phyloP scores from a whole-genome alignment of 805 yeast genomes.

The Wickerhamiella alocasiicola region DNA sequence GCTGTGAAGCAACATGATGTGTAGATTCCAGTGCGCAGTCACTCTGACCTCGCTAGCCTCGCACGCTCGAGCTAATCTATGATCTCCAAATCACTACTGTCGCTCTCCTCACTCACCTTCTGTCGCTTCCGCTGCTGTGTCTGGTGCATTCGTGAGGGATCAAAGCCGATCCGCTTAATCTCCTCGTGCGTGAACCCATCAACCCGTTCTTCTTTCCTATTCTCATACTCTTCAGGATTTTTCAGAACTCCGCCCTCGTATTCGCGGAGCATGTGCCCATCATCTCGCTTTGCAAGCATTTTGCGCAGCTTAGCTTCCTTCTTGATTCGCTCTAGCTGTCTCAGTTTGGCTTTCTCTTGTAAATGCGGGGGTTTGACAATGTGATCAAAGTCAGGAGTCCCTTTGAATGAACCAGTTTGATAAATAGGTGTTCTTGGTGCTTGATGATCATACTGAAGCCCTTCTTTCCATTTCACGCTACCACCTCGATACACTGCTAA shows the following conservation, averaged over 20 bases:
- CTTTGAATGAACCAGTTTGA: not conserved
- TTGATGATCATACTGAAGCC: slow-evolving; percentile 23
- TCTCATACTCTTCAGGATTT: slow-evolving; percentile 8
- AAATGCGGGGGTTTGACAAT: not conserved
- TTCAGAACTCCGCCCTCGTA: slow-evolving; percentile 19
- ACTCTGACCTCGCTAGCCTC: too few relatives aligned
- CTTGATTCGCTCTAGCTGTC: slow-evolving; percentile 20
- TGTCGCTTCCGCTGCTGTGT: not conserved
- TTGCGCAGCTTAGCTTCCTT: slow-evolving; percentile 26
- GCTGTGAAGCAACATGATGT: too few relatives aligned
- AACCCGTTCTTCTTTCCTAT: not conserved
- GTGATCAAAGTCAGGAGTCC: slow-evolving; percentile 3
- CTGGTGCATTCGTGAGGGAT: slow-evolving; percentile 16
- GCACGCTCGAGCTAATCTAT: not conserved
- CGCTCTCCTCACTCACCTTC: slow-evolving; percentile 12
- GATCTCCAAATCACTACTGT: slow-evolving; percentile 18
- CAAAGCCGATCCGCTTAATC: slow-evolving; percentile 23
- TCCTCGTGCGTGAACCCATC: slow-evolving; percentile 19
- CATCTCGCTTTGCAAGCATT: slow-evolving; percentile 22
- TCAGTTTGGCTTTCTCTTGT: slow-evolving; percentile 24
- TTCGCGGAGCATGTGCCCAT: slow-evolving; percentile 20
- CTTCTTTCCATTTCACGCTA: slow-evolving; percentile 23
- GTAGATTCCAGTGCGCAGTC: too few relatives aligned
- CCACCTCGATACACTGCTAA: slow-evolving; percentile 31
- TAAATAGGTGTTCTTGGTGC: slow-evolving; percentile 20